Conservation (phyloP, 805 yeast genomes). For the Yarrowia sp. region DNA sequence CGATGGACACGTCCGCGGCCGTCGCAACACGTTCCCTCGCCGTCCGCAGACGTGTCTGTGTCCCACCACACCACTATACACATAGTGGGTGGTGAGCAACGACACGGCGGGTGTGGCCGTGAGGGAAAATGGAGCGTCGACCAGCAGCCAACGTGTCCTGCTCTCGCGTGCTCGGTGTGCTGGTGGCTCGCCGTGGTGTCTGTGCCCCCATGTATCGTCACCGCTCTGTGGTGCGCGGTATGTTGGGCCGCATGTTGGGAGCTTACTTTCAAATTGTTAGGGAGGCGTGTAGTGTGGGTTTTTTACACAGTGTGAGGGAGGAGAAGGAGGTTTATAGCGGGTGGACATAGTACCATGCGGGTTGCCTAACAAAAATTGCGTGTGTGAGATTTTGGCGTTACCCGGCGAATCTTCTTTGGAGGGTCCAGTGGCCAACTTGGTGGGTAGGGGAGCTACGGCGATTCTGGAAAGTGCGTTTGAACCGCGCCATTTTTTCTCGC, state of each 20-base stretch:
- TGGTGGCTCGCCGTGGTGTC: not conserved
- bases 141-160: not conserved
- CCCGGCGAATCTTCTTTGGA: constrained; percentile 20
- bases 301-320: constrained; percentile 14
- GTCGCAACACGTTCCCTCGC: not conserved
- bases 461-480: not conserved
- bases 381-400: constrained; percentile 19
- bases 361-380: constrained; percentile 24
- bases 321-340: constrained; percentile 23
- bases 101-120: not conserved
- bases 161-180: not conserved
- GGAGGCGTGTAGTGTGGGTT: constrained; percentile 12
- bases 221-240: constrained; percentile 19
- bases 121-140: not conserved
- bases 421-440: not conserved
- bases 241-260: constrained; percentile 24
- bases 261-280: constrained; percentile 18
- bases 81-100: not conserved
- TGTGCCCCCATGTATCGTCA: not conserved
- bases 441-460: not conserved
- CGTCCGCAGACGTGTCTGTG: not conserved
- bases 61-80: not conserved
- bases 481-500: not conserved
- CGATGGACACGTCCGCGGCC: not conserved
- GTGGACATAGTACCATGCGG: constrained; percentile 16